Evolutionary conservation across 805 yeast genomes (phyloP), one percentile per base, ranked within the genome.

Genomic region (Candida coleopterorum): DNA sequence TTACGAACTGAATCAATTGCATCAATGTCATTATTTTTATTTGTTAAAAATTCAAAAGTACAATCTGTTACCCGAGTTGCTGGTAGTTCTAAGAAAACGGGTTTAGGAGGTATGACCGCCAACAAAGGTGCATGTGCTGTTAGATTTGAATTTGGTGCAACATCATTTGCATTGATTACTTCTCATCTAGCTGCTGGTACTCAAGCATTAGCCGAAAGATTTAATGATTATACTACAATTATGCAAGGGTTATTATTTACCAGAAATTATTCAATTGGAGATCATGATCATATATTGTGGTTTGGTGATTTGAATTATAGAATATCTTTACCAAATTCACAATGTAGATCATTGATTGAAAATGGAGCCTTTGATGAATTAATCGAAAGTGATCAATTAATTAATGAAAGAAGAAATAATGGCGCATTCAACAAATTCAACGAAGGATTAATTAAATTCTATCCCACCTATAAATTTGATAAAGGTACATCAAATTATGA

Each of bases 41-140:
- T 81, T 55, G 86, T 78, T 4, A 75, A 73, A 41, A 52, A 48
- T 29, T 49, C 43, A 7, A 45, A 50, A 34, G 52, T 52, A 17
- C 37, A 39, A 18, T 40, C 60, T 27, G 79, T 93, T 4, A 84
- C 85, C 10, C 81, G 83, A 50, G 96, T 93, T 4, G 89, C 88
- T 47, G 97, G 97, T n/a, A 75, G 89, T n/a, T 75, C 85, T 9
- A 90, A 89, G 50, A 90, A 90, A 59, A 90, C 97, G 0, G 98
- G 97, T 0, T 66, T 93, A 37, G 96, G 97, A 25, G 98, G 98
- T 30, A 90, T 93, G 64, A 78, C 97, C 0, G 98, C 97, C 12
- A 90, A 93, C 56, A 90, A 90, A 58, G 98, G 98, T 30, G 96
- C 94, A 4, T 94, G 89, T 42, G 96, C 95, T 0, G 86, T 93